phyloP scores from a whole-genome alignment of 1,139 yeast genomes.

The Trichomonascaceae sp. region DNA sequence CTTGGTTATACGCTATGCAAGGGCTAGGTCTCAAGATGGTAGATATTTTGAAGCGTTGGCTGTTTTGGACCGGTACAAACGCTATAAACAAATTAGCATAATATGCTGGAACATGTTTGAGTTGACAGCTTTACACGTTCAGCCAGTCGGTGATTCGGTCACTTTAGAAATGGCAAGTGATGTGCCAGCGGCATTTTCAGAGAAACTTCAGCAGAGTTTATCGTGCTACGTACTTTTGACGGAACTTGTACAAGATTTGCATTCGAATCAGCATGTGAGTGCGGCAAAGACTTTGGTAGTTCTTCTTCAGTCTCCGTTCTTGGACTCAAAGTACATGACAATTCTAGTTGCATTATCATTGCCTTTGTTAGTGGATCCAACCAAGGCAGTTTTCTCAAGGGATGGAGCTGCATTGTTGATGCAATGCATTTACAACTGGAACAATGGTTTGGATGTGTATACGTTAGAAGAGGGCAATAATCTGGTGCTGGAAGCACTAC shows the following conservation, averaged over 20 bases:
- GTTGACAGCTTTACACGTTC: constrained; percentile 49
- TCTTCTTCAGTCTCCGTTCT: constrained; percentile 55
- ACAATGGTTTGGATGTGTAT: constrained; percentile 18
- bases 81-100: constrained; percentile 38
- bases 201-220: constrained; percentile 58
- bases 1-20: constrained; percentile 3
- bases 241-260: constrained; percentile 40
- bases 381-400: constrained; percentile 19
- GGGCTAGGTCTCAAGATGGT: constrained; percentile 20
- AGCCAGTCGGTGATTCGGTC: constrained; percentile 19
- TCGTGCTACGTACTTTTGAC: constrained; percentile 68
- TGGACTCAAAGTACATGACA: constrained; percentile 51
- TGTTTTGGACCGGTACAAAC: constrained; percentile 62
- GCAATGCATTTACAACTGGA: constrained; percentile 45
- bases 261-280: constrained; percentile 25
- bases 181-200: constrained; percentile 33
- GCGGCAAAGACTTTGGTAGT: constrained; percentile 42
- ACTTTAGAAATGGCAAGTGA: constrained; percentile 26
- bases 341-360: constrained; percentile 33
- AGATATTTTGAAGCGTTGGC: constrained; percentile 57
- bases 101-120: constrained; percentile 52
- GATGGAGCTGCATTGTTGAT: constrained; percentile 44
- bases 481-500: constrained; percentile 14
- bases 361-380: constrained; percentile 18
- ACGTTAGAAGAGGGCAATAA: constrained; percentile 12